These are phyloP conservation scores for Stellera chamaejasme DNA, from an alignment of 345 rosid genomes.

Conservation along the genomic window DNA sequence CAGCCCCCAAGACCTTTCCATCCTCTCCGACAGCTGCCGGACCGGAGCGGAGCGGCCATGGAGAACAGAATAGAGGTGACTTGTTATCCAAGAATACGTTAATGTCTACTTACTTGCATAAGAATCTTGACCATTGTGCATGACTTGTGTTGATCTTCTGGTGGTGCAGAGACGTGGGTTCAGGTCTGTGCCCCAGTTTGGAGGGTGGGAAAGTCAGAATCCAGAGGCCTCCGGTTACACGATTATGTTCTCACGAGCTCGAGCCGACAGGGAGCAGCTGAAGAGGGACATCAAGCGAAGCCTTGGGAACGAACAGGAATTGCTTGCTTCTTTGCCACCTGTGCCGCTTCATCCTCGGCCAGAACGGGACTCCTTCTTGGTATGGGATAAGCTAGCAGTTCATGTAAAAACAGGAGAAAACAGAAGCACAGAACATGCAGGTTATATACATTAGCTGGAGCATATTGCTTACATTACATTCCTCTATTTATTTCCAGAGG, in stretches of 20 bases:
- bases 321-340: slow-evolving; percentile 20
- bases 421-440: neutral
- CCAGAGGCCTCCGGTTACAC: too few relatives aligned
- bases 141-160: neutral
- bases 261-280: too few relatives aligned
- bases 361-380: neutral
- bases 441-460: neutral
- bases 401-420: neutral
- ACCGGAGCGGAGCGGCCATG: neutral
- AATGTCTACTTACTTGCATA: neutral
- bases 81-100: neutral
- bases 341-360: neutral
- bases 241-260: too few relatives aligned
- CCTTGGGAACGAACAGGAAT: slow-evolving; percentile 46
- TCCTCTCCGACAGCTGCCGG: neutral
- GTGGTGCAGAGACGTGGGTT: too few relatives aligned
- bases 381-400: neutral
- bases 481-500: slow-evolving; percentile 8
- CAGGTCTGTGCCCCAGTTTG: too few relatives aligned
- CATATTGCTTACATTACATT: slow-evolving; percentile 21
- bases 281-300: slow-evolving; percentile 36
- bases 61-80: neutral
- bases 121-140: neutral
- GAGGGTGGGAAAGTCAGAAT: too few relatives aligned
- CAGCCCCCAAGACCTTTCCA: neutral